These are phyloP conservation scores for Globisporangium yorkense DNA, from an alignment of 352 stramenopile genomes.

Conservation along the genomic window DNA sequence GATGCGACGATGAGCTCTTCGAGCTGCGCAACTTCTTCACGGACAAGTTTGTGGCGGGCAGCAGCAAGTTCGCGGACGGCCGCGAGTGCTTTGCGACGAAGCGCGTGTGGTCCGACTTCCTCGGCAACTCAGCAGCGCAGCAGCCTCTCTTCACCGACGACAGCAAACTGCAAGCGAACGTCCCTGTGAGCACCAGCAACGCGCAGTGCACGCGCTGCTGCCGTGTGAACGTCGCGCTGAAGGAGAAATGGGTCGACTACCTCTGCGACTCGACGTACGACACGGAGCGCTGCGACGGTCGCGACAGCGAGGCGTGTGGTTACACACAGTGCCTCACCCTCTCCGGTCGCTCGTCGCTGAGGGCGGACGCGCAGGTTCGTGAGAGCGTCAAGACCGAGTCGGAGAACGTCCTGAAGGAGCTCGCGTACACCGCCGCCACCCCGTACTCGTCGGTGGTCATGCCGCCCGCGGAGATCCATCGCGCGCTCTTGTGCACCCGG, in stretches of 20 bases:
- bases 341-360: constrained; percentile 3
- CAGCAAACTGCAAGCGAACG: background rate
- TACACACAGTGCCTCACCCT: constrained; percentile 11
- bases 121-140: background rate
- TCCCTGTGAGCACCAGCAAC: background rate
- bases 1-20: constrained; percentile 17
- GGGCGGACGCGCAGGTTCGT: constrained; percentile 1
- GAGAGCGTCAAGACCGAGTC: constrained; percentile 6
- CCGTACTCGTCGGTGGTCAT: background rate
- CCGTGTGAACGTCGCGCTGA: constrained; percentile 15
- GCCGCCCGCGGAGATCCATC: constrained; percentile 10
- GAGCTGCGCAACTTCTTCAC: constrained; percentile 14
- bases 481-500: constrained; percentile 10
- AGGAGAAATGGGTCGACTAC: constrained; percentile 20
- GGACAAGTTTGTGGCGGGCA: background rate
- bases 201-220: constrained; percentile 16
- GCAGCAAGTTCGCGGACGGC: background rate
- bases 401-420: constrained; percentile 1
- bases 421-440: background rate
- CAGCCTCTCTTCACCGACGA: background rate
- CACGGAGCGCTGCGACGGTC: constrained; percentile 16
- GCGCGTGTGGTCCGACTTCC: constrained; percentile 9
- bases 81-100: constrained; percentile 2
- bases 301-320: constrained; percentile 6
- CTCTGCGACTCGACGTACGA: constrained; percentile 17